phyloP scores from a whole-genome alignment of 192 early-diverging fungal genomes.

The Coemansia sp. region DNA sequence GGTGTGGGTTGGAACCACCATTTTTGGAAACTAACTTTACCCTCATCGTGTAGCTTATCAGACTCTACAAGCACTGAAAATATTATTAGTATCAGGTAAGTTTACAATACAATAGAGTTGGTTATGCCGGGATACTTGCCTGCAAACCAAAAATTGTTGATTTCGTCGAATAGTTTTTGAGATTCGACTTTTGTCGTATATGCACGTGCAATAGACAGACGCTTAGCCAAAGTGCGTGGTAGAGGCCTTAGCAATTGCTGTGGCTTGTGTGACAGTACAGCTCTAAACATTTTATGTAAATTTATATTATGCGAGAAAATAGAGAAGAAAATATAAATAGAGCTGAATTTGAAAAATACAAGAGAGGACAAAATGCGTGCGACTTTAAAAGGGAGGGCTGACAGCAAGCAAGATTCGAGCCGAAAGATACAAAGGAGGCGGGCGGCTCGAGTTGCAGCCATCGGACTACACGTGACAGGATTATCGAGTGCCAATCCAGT shows the following conservation, averaged over 20 bases:
- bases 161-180: conserved; percentile 37
- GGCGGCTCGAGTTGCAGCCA: conserved; percentile 1
- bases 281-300: conserved; percentile 4
- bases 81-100: too few relatives aligned
- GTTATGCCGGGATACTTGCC: not conserved
- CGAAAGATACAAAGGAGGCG: not conserved
- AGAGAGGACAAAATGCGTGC: not conserved
- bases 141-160: conserved; percentile 51
- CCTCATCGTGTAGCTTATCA: conserved; percentile 38
- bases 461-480: not conserved
- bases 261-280: not conserved
- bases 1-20: conserved; percentile 52
- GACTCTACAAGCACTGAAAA: conserved; percentile 19
- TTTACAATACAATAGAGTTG: not conserved
- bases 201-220: not conserved
- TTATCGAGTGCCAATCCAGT: not conserved
- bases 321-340: not conserved
- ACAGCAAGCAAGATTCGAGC: not conserved
- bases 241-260: not conserved
- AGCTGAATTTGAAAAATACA: not conserved
- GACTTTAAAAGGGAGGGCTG: not conserved
- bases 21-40: conserved; percentile 47
- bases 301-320: not conserved
- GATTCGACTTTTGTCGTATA: conserved; percentile 33
- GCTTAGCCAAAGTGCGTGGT: not conserved